Conservation (phyloP, 768 basidiomycete species). For the Daedalea quercina region DNA sequence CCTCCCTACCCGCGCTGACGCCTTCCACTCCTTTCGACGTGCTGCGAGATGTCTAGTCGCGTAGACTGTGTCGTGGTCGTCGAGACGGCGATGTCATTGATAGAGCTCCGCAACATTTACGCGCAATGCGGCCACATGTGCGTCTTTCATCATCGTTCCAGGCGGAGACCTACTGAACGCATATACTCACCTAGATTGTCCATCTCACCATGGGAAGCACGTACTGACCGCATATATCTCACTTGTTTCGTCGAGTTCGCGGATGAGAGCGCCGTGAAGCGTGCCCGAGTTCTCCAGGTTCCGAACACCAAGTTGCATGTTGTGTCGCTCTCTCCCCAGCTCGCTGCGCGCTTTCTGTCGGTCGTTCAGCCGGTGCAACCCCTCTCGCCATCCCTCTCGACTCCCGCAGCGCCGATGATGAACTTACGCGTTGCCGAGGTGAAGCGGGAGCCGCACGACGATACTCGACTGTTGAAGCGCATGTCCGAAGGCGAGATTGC, state of each 20-base stretch:
- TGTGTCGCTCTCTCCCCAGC: constrained; percentile 9
- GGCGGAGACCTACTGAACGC: not conserved
- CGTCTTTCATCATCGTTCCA: constrained; percentile 1
- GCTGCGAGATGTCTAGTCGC: constrained; percentile 18
- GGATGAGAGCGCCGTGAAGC: constrained; percentile 6
- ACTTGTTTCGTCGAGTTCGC: constrained; percentile 19
- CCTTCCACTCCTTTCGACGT: constrained; percentile 15
- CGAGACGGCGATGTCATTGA: constrained; percentile 18
- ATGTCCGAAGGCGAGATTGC: not conserved
- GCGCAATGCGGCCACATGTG: constrained; percentile 17
- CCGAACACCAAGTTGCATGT: constrained; percentile 6
- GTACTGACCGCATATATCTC: not conserved
- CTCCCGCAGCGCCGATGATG: not conserved
- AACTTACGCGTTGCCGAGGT: not conserved
- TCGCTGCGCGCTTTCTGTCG: constrained; percentile 11
- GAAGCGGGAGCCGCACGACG: not conserved
- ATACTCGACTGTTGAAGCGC: not conserved
- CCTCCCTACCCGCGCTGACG: constrained; percentile 24
- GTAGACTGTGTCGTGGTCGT: constrained; percentile 25
- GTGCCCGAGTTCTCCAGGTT: constrained; percentile 5
- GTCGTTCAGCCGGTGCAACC: not conserved
- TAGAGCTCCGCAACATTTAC: constrained; percentile 8
- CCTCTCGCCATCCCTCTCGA: not conserved
- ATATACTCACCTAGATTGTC: constrained; percentile 1
- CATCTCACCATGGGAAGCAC: not conserved